phyloP scores from a whole-genome alignment of 768 basidiomycete species.

The Agrocybe pediades region DNA sequence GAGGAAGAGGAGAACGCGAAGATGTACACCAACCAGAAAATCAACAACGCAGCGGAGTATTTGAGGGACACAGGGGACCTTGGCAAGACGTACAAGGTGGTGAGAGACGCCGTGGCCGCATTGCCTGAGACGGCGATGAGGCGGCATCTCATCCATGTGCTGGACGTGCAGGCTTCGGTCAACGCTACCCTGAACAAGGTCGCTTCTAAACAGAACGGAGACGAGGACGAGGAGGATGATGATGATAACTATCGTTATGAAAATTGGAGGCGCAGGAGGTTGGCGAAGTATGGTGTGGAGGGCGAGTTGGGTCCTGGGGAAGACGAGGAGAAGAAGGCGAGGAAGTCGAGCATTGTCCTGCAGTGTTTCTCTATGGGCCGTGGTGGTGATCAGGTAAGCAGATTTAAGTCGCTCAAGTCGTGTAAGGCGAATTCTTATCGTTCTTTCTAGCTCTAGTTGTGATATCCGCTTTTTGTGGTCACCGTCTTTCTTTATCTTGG shows the following conservation, averaged over 20 bases:
- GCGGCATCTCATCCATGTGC: conserved; percentile 22
- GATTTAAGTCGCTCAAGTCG: too few species aligned
- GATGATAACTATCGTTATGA: neutral
- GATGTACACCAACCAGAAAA: neutral
- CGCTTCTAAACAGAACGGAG: neutral
- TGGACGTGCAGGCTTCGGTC: conserved; percentile 27
- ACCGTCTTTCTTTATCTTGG: too few species aligned
- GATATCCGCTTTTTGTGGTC: too few species aligned
- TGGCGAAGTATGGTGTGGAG: conserved; percentile 5
- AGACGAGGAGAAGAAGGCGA: conserved; percentile 9
- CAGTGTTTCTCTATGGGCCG: conserved; percentile 1
- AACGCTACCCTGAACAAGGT: conserved; percentile 16
- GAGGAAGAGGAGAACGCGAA: conserved; percentile 2
- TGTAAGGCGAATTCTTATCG: too few species aligned
- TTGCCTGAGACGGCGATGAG: neutral
- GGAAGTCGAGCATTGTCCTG: conserved; percentile 16
- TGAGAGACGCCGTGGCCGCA: conserved; percentile 9
- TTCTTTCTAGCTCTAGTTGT: too few species aligned
- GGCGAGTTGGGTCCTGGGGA: conserved; percentile 18
- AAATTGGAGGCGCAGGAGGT: conserved; percentile 3
- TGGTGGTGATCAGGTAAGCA: neutral
- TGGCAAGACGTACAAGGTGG: conserved; percentile 7
- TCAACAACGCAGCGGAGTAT: neutral
- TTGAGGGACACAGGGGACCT: neutral
- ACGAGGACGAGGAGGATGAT: conserved; percentile 6